Base-by-base conservation (phyloP, 305 asterid genomes). In the Petunia hybrid region DNA sequence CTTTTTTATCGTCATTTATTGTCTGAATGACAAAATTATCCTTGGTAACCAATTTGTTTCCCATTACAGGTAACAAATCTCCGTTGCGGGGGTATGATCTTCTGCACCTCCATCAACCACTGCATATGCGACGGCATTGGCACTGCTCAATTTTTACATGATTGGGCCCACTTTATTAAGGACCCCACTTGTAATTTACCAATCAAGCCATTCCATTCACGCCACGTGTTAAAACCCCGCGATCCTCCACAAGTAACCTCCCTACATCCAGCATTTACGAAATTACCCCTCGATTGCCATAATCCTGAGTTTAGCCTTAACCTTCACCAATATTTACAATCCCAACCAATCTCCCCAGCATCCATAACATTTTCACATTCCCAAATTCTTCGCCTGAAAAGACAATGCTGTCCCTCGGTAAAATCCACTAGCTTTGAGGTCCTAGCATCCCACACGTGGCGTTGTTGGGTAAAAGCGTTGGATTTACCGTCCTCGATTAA, bases 61-160 rank as follows among this genome's bases (percentile, higher is more conserved):
- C 61, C 77, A 16, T 16, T 56, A 6, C 91, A 95, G 99, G 95
- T 89, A 63, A 95, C 98, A 35, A 88, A 89, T 82, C 97, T 95
- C 48, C 77, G 88, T 3, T 84, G 94, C 73, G 99, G 97, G 51
- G 99, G 91, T 1, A 90, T 92, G 97, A 84, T 95, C 61, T 85
- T 95, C 0, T 89, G 95, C 88, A 86, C 89, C 46, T 97, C 93
- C 64, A 89, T 95, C 83, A 92, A 82, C 61, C 99, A 95, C 83
- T 91, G 96, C 45, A 36, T 95, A 0, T 93, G 98, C 70, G 99
- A 95, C n/a, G 98, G 99, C 8, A 85, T 93, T n/a, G 99, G 97
- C 43, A 85, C 95, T 2, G 91, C 99, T 0, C 97, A 93, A 40
- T 95, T 95, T 45, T 64, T 95, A 82, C 91, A 95, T 79, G 92